phyloP scores from a whole-genome alignment of 306 rosid genomes.

The Cucurbita moschata region DNA sequence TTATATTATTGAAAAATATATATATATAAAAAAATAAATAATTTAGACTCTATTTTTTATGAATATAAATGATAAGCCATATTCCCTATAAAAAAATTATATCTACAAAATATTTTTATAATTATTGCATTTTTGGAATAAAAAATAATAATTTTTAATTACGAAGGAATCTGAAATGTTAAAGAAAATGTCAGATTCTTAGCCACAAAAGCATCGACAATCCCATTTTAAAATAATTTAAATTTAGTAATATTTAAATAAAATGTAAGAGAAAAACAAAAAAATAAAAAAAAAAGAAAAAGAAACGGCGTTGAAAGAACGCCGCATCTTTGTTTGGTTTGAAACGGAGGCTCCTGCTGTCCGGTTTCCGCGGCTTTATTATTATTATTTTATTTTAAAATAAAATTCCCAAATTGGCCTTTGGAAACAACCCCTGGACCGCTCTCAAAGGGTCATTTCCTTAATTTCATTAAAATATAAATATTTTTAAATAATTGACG shows the following conservation, averaged over 20 bases:
- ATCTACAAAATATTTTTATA: no score
- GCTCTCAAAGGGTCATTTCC: neutral
- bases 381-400: neutral
- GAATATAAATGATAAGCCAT: no score
- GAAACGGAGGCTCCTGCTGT: neutral
- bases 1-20: no score
- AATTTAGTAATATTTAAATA: neutral
- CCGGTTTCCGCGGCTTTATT: neutral
- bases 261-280: neutral
- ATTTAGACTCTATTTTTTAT: no score
- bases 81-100: no score
- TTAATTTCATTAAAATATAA: no score
- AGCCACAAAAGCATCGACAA: neutral
- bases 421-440: neutral
- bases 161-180: neutral
- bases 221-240: neutral
- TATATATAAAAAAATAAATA: no score
- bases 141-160: no score
- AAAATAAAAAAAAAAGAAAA: neutral
- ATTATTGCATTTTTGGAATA: no score
- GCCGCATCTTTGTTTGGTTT: neutral
- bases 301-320: neutral
- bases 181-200: neutral
- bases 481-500: no score
- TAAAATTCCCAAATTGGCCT: neutral